Base-by-base conservation (phyloP, 1,284 basidiomycete species). In the Taiwanofungus camphoratus region DNA sequence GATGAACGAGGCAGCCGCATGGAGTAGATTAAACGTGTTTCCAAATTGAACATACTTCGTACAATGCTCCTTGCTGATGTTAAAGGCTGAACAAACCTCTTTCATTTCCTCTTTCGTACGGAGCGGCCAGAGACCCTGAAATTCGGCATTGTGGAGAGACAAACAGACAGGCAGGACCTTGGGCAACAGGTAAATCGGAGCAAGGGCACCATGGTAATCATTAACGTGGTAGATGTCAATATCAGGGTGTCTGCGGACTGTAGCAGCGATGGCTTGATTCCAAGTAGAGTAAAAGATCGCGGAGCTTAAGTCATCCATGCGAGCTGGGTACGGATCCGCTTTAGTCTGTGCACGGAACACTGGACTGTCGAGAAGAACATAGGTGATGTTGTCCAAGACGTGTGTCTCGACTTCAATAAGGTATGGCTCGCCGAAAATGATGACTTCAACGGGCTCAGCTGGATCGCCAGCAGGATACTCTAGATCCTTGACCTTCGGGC, bases 101-200 rank as follows among this genome's bases (percentile, higher is more conserved):
- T 92, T 94, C 88, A 93, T 92, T 64, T 94, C 92, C 60, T 94
- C 92, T 71, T 95, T 94, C 32, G 91, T 94, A 41, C 92, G 82
- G 22, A 94, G 76, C 9, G 92, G 91, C 92, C 91, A 94, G 19
- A 94, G 76, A 68, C 92, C 92, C 62, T 95, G 92, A 76, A 94
- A 95, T 64, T 95, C 91, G 60, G 92, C 92, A 54, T 94, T 95
- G 72, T 95, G 92, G 18, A 95, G 74, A n/a, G 92, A 94, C 26
- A 94, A 71, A 66, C 92, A 94, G 54, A 84, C 77, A 0, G 92
- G 91, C 39, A 94, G 68, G 48, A 95, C 82, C 64, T 90, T 90
- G 34, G 92, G 92, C 12, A 95, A 74, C 15, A 95, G 75, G 60
- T 94, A 95, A 45, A 95, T 83, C 7, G 88, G 85, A 41, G 81